phyloP scores from a whole-genome alignment of 2,329 filamentous ascomycete species.

The Alternaria dauci region DNA sequence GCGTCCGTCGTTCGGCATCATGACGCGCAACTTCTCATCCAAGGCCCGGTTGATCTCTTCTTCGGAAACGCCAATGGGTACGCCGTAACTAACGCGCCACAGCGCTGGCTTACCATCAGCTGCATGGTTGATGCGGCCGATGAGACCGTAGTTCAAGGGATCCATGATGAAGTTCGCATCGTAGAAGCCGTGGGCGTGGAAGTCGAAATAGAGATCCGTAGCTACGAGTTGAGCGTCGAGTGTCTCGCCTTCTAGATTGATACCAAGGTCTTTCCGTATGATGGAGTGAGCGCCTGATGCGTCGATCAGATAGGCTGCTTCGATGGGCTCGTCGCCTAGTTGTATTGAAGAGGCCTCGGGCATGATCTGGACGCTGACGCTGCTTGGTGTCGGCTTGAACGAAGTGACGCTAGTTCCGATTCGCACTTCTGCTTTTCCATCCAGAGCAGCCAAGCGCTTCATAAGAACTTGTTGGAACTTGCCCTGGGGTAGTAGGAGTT shows the following conservation, averaged over 20 bases:
- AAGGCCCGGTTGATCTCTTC: constrained; percentile 41
- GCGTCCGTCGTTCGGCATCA: constrained; percentile 40
- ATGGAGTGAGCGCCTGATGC: constrained; percentile 42
- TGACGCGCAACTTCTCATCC: constrained; percentile 38
- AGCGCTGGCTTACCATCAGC: constrained; percentile 29
- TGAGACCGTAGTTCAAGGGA: constrained; percentile 48
- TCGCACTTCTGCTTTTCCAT: constrained; percentile 24
- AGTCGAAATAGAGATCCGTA: constrained; percentile 50
- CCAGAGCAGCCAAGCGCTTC: constrained; percentile 21
- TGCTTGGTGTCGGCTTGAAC: constrained; percentile 16
- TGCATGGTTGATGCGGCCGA: constrained; percentile 45
- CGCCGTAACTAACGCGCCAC: constrained; percentile 56
- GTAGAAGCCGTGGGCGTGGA: constrained; percentile 49
- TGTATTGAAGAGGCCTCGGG: constrained; percentile 8
- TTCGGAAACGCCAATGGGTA: constrained; percentile 38
- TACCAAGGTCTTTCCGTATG: constrained; percentile 28
- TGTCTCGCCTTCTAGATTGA: constrained; percentile 45
- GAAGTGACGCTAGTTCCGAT: constrained; percentile 30
- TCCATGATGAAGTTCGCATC: constrained; percentile 55
- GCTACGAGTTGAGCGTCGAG: constrained; percentile 51
- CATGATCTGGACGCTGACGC: constrained; percentile 21
- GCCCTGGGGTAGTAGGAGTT: constrained; percentile 43
- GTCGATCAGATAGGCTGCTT: constrained; percentile 41
- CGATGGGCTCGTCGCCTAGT: constrained; percentile 17
- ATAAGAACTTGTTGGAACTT: constrained; percentile 43